Evolutionary conservation across 306 rosid species (phyloP), one percentile per base, ranked within the genome.

Genomic region (Lathyrus aphaca): DNA sequence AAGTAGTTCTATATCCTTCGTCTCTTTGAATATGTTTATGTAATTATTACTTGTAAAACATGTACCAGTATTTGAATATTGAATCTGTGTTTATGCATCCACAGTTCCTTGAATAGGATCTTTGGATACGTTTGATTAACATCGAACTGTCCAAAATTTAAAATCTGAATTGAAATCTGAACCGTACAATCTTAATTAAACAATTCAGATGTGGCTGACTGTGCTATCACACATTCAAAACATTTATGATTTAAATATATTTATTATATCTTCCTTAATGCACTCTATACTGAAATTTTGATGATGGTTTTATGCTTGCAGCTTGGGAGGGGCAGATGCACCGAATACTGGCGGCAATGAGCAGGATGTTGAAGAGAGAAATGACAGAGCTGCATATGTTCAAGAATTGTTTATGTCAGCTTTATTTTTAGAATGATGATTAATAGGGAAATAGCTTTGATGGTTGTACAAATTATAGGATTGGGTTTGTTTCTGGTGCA

Each of bases 401-500:
- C 96, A 81, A 49, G 74, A 82, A 51, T 50, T 95, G 81, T 70
- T 91, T n/a, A 55, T 67, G 13, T 89, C 97, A 38, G 79, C 90
- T 79, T 69, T 94, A 14, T 59, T 86, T 62, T 38, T 3, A 8
- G 86, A 74, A 32, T 61, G 21, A 16, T 18, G 21, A 16, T 18
- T 45, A 19, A 66, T 51, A 25, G 42, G 12, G 8, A 42, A 6
- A 53, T 53, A 53, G 9, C n/a, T 53, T 53, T 53, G 32, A 2
- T 53, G 35, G 32, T 53, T 53, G 15, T 53, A 25, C 21, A 65
- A 15, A 35, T 53, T 10, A 48, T 61, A 59, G 75, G 63, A 53
- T 39, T 48, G 32, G 17, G 32, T 68, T 73, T 71, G 29, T 12
- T 15, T 64, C 17, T 25, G 77, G 78, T 49, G 88, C 71, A 45